Evolutionary conservation across 139 green algal genomes (phyloP), one percentile per base, ranked within the genome.

Genomic region (Chlamydomonas applanata): DNA sequence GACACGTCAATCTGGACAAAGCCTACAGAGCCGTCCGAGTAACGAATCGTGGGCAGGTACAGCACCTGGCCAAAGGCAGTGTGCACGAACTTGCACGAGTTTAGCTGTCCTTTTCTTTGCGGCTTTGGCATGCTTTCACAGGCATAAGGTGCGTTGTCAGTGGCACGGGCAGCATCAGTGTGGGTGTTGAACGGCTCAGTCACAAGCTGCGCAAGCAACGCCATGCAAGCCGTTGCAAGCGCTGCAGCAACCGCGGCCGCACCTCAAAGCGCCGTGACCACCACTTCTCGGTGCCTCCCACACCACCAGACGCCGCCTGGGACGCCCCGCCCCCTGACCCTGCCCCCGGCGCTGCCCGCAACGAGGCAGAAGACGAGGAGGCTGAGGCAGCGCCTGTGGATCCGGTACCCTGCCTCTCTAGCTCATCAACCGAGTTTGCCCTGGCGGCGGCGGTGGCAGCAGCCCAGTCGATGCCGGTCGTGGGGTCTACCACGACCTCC

Each of bases 1-100:
- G 71, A 80, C 0, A 82, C 60, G 36, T 86, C 62, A 46, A 86
- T 59, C 75, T 89, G 84, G 35, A 89, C 35, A 73, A 89, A 89
- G 13, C 80, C 84, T 19, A 80, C 45, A 11, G 76, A 75, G 14
- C 78, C 80, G 56, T 86, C 80, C n/a, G 68, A 27, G 70, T 83
- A 78, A 5, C 73, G 73, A 27, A 79, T 46, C 17, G n/a, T 77
- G 56, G 80, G 80, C 59, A 85, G 66, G 53, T 52, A 85, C 16
- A 85, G 66, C 45, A 67, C n/a, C n/a, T n/a, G n/a, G n/a, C n/a
- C n/a, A n/a, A n/a, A n/a, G n/a, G 71, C 57, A n/a, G n/a, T 83
- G 77, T 30, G 69, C 79, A 27, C 65, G 71, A 0, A 22, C 0
- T 36, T 74, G 35, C 77, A 57, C 16, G 46, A 57, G 46, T 14